These are phyloP conservation scores for Solanum chacoense DNA, from an alignment of 305 asterid genomes.

Conservation along the genomic window DNA sequence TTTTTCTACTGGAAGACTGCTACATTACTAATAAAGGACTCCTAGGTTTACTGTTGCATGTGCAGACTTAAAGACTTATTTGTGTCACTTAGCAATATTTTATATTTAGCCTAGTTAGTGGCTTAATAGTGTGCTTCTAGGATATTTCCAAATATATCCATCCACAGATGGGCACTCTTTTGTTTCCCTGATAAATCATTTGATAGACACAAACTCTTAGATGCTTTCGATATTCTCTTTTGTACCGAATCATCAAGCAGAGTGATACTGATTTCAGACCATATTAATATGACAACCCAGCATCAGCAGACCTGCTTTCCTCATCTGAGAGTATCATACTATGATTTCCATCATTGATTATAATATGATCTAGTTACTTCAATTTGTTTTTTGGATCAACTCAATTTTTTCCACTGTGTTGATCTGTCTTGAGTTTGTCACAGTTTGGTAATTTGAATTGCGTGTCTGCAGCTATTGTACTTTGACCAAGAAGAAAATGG, in stretches of 20 bases:
- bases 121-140: background rate
- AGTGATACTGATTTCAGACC: background rate
- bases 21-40: background rate
- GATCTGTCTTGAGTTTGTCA: background rate
- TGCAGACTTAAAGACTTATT: background rate
- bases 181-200: background rate
- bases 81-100: background rate
- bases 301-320: background rate
- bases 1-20: background rate
- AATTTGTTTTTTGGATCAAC: background rate
- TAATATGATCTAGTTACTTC: background rate
- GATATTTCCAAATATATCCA: background rate
- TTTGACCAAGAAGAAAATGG: conserved; percentile 76
- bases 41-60: background rate
- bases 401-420: background rate
- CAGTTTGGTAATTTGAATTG: background rate
- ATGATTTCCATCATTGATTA: background rate
- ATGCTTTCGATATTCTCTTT: background rate
- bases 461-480: conserved; percentile 62
- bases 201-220: background rate
- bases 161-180: background rate
- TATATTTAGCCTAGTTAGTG: background rate
- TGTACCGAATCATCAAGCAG: background rate
- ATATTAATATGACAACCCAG: background rate
- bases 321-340: background rate